Percentiles rank a stretch among this genome's conserved stretches.
Conservation (phyloP, 306 rosid species). For the Dalbergia cultrata region DNA sequence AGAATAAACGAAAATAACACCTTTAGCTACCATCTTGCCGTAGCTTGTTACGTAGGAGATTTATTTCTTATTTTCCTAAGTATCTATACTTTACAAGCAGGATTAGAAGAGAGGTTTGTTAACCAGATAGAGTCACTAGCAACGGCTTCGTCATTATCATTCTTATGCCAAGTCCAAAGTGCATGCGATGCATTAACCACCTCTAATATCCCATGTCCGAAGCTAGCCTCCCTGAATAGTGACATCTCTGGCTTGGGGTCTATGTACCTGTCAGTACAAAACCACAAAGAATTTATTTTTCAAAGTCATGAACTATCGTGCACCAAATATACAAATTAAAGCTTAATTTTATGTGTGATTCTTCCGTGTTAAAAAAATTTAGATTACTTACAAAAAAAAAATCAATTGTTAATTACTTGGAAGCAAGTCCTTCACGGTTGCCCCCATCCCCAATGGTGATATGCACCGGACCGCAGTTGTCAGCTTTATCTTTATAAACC, state of each 20-base stretch:
- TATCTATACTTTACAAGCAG: slow-evolving; percentile 57
- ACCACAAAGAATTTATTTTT: neutral
- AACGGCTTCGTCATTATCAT: slow-evolving; percentile 59
- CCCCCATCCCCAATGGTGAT: slow-evolving; percentile 98
- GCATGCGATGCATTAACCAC: slow-evolving; percentile 77
- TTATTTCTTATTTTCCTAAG: neutral
- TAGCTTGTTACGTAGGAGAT: neutral
- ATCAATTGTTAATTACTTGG: slow-evolving; percentile 50
- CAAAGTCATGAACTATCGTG: neutral
- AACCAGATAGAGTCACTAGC: slow-evolving; percentile 66
- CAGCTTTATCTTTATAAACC: slow-evolving; percentile 65
- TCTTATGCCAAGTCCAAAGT: slow-evolving; percentile 80
- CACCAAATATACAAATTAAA: too few relatives aligned
- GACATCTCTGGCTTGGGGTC: slow-evolving; percentile 80
- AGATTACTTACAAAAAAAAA: neutral
- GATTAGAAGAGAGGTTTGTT: slow-evolving; percentile 56
- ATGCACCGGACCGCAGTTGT: slow-evolving; percentile 75
- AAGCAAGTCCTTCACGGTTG: slow-evolving; percentile 88
- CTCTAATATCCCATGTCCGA: slow-evolving; percentile 78
- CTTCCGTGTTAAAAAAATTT: neutral
- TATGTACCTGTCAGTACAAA: slow-evolving; percentile 44
- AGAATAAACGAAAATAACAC: neutral
- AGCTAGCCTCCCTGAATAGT: slow-evolving; percentile 78
- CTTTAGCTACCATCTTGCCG: neutral
- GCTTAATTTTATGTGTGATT: neutral